A percentile compares a stretch with the other conserved stretches of the same genome.
phyloP scores from a whole-genome alignment of 495 filamentous ascomycete genomes.

The Ramalina intermedia region DNA sequence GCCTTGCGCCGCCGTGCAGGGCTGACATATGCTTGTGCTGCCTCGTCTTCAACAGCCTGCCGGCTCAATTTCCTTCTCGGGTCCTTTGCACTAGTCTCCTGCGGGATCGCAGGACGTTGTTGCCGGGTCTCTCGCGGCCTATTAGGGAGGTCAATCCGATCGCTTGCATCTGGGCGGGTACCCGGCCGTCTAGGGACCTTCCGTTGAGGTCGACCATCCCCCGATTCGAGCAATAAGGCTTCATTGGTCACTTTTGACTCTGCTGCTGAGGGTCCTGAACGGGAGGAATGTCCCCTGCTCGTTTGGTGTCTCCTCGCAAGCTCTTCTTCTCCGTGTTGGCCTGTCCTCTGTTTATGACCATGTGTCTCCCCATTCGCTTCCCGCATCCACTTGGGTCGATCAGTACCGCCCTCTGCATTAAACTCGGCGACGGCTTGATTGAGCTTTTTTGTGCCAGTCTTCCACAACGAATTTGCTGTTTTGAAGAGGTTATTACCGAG shows the following conservation, averaged over 20 bases:
- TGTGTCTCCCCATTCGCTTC: conserved; percentile 33
- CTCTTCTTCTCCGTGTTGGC: background rate
- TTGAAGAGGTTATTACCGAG: conserved; percentile 77
- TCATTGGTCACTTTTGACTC: conserved; percentile 58
- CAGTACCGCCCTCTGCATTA: conserved; percentile 65
- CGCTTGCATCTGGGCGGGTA: conserved; percentile 6
- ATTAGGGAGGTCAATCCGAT: background rate
- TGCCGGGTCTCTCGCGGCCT: background rate
- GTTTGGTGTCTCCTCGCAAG: too few relatives aligned
- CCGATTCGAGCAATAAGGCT: conserved; percentile 73
- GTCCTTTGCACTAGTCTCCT: conserved; percentile 18
- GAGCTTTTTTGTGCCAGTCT: conserved; percentile 82
- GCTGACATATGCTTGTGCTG: conserved; percentile 74
- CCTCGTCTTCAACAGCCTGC: conserved; percentile 66
- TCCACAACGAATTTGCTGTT: conserved; percentile 90
- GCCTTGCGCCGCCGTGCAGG: conserved; percentile 67
- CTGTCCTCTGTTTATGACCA: background rate
- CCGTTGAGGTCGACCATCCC: conserved; percentile 32
- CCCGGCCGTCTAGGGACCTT: conserved; percentile 23
- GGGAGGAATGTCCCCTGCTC: background rate
- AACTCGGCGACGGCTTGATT: conserved; percentile 88
- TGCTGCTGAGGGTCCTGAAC: background rate
- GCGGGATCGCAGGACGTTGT: conserved; percentile 4
- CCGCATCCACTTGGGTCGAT: conserved; percentile 90
- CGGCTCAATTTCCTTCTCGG: conserved; percentile 49